A percentile compares a stretch with the other conserved stretches of the same genome.
Conservation (phyloP, 129 eudicot species). For the Pittosporum tobira region DNA sequence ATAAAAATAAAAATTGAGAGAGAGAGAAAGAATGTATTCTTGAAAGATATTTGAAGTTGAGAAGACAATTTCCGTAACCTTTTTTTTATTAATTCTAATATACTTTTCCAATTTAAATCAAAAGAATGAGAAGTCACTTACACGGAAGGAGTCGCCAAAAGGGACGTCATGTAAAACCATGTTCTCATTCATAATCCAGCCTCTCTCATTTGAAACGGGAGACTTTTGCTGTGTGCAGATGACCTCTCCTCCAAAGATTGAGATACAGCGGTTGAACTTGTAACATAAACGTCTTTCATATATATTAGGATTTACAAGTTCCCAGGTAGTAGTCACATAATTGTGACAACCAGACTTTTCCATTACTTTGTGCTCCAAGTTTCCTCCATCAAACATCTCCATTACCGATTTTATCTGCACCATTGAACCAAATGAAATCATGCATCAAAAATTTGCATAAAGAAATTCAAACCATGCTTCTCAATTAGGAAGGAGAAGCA, state of each 20-base stretch:
- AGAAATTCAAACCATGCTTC: neutral
- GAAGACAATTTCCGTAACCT: no score
- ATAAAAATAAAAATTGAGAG: no score
- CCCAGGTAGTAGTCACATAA: conserved; percentile 65
- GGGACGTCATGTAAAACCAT: conserved; percentile 73
- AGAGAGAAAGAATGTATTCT: no score
- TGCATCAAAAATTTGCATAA: neutral
- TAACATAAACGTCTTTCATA: conserved; percentile 55
- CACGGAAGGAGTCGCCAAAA: conserved; percentile 61
- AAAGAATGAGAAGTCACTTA: conserved; percentile 20
- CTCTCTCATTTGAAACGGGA: conserved; percentile 21
- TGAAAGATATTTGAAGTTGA: no score
- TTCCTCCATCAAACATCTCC: conserved; percentile 75
- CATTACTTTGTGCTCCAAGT: conserved; percentile 76
- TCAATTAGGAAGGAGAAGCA: neutral
- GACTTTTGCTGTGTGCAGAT: conserved; percentile 60
- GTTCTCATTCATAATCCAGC: conserved; percentile 61
- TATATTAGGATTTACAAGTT: conserved; percentile 20
- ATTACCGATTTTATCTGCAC: conserved; percentile 50
- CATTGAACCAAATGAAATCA: neutral
- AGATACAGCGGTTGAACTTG: conserved; percentile 52
- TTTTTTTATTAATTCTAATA: no score
- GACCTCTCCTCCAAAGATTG: conserved; percentile 90
- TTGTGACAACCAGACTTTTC: conserved; percentile 56
- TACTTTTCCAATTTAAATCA: neutral